phyloP scores from a whole-genome alignment of 192 early-diverging fungal species.

The Paraglomus brasilianum region DNA sequence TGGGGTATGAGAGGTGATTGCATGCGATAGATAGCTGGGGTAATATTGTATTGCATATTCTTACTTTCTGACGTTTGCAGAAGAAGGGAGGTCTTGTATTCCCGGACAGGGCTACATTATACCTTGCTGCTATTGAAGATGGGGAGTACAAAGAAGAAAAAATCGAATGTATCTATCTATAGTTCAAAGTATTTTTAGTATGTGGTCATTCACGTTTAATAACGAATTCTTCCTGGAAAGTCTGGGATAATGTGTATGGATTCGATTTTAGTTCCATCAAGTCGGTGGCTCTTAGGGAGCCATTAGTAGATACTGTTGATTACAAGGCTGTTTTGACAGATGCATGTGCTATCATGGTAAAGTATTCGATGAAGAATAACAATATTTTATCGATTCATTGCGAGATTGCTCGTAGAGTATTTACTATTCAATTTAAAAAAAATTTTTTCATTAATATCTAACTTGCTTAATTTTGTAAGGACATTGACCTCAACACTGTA shows the following conservation, averaged over 20 bases:
- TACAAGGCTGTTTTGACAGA: constrained; percentile 64
- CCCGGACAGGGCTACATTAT: constrained; percentile 70
- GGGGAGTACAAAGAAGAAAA: constrained; percentile 80
- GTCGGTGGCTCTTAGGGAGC: constrained; percentile 67
- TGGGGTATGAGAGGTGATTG: neutral
- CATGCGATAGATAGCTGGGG: neutral
- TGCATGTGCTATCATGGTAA: constrained; percentile 57
- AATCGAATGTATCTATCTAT: constrained; percentile 44
- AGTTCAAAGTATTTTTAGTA: neutral
- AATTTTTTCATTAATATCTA: too few species aligned
- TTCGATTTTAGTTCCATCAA: constrained; percentile 92
- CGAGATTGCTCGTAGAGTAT: too few species aligned
- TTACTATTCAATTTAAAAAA: too few species aligned
- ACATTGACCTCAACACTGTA: constrained; percentile 71
- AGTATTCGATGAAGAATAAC: too few species aligned
- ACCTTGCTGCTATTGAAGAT: constrained; percentile 73
- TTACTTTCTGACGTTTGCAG: neutral
- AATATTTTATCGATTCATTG: too few species aligned
- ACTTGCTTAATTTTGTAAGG: constrained; percentile 13
- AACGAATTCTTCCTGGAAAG: constrained; percentile 17
- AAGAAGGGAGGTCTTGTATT: constrained; percentile 54
- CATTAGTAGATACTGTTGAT: constrained; percentile 79
- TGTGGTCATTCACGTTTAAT: neutral
- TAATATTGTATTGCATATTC: neutral
- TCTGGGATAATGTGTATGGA: constrained; percentile 93